Percentiles rank a stretch among this genome's conserved stretches.
These are phyloP conservation scores for Daldinia eschscholtzii DNA, from an alignment of 2,329 filamentous ascomycete genomes.

Conservation along the genomic window DNA sequence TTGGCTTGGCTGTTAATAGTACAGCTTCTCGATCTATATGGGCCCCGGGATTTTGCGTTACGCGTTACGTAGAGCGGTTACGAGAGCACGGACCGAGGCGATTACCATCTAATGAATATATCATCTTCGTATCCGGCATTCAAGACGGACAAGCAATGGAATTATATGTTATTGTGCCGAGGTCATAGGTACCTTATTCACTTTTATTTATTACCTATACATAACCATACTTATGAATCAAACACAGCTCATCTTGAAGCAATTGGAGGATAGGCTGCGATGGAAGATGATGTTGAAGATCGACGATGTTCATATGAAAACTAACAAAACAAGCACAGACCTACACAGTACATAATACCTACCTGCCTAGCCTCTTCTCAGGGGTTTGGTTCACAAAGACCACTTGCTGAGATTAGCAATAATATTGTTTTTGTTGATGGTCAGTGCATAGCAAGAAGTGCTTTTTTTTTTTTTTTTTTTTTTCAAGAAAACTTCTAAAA, in stretches of 20 bases:
- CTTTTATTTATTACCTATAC: not conserved
- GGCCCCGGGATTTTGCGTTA: slow-evolving; percentile 31
- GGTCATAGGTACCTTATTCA: not conserved
- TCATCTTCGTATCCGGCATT: slow-evolving; percentile 21
- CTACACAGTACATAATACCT: not conserved
- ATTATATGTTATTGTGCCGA: slow-evolving; percentile 11
- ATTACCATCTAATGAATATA: slow-evolving; percentile 39
- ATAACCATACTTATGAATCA: not conserved
- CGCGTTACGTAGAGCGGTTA: slow-evolving; percentile 34
- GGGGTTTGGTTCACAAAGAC: not conserved
- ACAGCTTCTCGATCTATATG: slow-evolving; percentile 36
- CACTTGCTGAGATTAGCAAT: not conserved
- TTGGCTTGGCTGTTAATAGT: slow-evolving; percentile 26
- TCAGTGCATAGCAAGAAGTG: not conserved
- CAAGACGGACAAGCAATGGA: slow-evolving; percentile 18
- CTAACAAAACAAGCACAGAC: not conserved
- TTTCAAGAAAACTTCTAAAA: not conserved
- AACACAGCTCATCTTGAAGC: not conserved
- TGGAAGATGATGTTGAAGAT: not conserved
- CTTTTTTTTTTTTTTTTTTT: not conserved
- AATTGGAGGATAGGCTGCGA: not conserved
- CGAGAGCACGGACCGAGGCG: slow-evolving; percentile 21
- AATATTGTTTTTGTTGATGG: not conserved
- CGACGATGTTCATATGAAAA: not conserved
- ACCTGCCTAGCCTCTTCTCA: not conserved